A percentile compares a stretch with the other conserved stretches of the same genome.
Conservation (phyloP, 306 rosid genomes). For the Parietaria judaica region DNA sequence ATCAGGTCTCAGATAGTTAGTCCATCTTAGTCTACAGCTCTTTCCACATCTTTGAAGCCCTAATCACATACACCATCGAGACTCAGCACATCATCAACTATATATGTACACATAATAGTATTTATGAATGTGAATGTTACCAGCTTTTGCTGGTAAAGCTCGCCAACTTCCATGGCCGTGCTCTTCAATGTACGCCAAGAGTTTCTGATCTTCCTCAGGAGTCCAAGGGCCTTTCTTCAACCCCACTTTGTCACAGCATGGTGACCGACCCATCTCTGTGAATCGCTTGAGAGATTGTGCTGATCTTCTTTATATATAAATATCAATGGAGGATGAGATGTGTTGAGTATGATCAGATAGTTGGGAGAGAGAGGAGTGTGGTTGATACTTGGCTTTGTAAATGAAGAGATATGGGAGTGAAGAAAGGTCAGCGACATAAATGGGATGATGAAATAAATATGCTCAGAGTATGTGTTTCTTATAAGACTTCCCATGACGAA, state of each 20-base stretch:
- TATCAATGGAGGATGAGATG: not conserved
- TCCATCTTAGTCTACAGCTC: constrained; percentile 98
- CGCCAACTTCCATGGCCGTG: constrained; percentile 99
- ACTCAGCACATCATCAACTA: not conserved
- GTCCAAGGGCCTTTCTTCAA: constrained; percentile 99
- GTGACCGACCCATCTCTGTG: constrained; percentile 86
- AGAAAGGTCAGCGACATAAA: constrained; percentile 59
- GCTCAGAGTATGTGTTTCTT: not conserved
- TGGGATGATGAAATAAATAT: constrained; percentile 45
- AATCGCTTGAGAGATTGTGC: constrained; percentile 14
- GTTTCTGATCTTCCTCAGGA: constrained; percentile 98
- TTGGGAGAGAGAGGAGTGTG: constrained; percentile 8
- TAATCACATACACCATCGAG: constrained; percentile 6
- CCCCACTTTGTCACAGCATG: constrained; percentile 97
- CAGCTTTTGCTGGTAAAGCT: constrained; percentile 93
- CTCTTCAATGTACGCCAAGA: constrained; percentile 87
- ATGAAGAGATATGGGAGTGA: constrained; percentile 34
- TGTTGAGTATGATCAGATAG: constrained; percentile 9
- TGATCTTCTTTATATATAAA: constrained; percentile 28
- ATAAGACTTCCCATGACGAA: constrained; percentile 27
- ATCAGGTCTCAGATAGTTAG: constrained; percentile 93
- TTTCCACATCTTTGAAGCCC: constrained; percentile 99
- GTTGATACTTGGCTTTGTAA: constrained; percentile 12
- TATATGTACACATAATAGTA: too few species aligned
- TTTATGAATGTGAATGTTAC: constrained; percentile 15